A percentile compares a stretch with the other conserved stretches of the same genome.
Evolutionary conservation across 495 filamentous ascomycete species (phyloP).

Genomic region (Aspergillus avenaceus): DNA sequence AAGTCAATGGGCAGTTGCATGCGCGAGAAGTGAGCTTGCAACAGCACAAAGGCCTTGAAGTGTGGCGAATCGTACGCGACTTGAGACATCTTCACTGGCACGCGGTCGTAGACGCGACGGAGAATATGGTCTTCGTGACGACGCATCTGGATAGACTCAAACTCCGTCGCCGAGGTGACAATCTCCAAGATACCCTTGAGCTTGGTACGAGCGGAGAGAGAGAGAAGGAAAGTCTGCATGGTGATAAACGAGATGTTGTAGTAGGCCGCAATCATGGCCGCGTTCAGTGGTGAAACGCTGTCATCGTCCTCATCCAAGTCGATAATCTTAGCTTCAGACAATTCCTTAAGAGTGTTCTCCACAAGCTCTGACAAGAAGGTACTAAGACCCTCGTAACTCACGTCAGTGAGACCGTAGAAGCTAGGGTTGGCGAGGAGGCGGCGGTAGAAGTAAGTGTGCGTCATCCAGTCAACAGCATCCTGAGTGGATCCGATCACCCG

Average conservation of each 20-base stretch:
- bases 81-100: slow-evolving; percentile 91
- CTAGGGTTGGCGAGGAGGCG: slow-evolving; percentile 95
- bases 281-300: slow-evolving; percentile 81
- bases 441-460: slow-evolving; percentile 98
- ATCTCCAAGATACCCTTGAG: slow-evolving; percentile 96
- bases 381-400: slow-evolving; percentile 88
- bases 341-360: slow-evolving; percentile 85
- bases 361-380: slow-evolving; percentile 94
- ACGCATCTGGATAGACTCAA: slow-evolving; percentile 90
- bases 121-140: slow-evolving; percentile 88
- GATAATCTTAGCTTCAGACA: slow-evolving; percentile 91
- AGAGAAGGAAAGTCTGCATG: slow-evolving; percentile 99
- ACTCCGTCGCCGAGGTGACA: slow-evolving; percentile 93
- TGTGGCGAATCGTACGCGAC: slow-evolving; percentile 87
- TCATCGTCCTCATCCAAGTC: slow-evolving; percentile 97
- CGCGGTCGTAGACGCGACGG: slow-evolving; percentile 86
- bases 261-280: slow-evolving; percentile 96
- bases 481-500: slow-evolving; percentile 91
- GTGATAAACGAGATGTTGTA: slow-evolving; percentile 99
- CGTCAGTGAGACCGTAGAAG: slow-evolving; percentile 88
- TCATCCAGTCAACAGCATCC: slow-evolving; percentile 97
- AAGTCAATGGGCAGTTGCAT: slow-evolving; percentile 95
- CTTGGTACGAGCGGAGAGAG: slow-evolving; percentile 80
- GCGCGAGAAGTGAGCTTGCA: slow-evolving; percentile 96
- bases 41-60: slow-evolving; percentile 94